Evolutionary conservation across 2,329 filamentous ascomycete species (phyloP).

Genomic region (Truncatella angustata): DNA sequence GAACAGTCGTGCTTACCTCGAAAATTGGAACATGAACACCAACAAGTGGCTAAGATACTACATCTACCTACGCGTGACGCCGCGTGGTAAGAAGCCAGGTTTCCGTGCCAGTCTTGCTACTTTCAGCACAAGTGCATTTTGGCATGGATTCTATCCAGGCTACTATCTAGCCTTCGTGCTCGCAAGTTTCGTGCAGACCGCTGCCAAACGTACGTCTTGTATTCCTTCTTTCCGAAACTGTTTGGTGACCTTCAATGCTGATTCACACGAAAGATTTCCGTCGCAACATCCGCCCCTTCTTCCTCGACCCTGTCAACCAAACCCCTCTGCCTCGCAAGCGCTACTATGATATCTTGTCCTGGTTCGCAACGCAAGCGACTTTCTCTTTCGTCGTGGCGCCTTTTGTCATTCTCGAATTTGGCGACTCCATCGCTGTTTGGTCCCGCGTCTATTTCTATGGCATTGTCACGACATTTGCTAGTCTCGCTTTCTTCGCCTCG

Average conservation of each 20-base stretch:
- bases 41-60: conserved; percentile 97
- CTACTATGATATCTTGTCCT: conserved; percentile 82
- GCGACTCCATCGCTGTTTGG: conserved; percentile 74
- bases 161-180: conserved; percentile 92
- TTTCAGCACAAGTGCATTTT: conserved; percentile 90
- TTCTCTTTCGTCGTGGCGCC: conserved; percentile 82
- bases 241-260: not conserved
- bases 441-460: conserved; percentile 85
- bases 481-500: conserved; percentile 75
- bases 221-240: conserved; percentile 37
- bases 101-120: conserved; percentile 94
- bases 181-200: conserved; percentile 87
- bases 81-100: conserved; percentile 91
- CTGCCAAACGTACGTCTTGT: conserved; percentile 72
- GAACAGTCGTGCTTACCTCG: conserved; percentile 89
- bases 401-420: conserved; percentile 78
- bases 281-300: conserved; percentile 87
- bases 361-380: conserved; percentile 72
- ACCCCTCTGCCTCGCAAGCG: conserved; percentile 69
- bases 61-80: conserved; percentile 91
- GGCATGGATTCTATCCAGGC: conserved; percentile 97
- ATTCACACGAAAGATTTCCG: conserved; percentile 66
- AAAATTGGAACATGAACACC: conserved; percentile 97
- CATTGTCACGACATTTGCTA: conserved; percentile 62
- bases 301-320: conserved; percentile 74